Conservation (phyloP, 2,329 filamentous ascomycete species). For the Claviceps pazoutovae region DNA sequence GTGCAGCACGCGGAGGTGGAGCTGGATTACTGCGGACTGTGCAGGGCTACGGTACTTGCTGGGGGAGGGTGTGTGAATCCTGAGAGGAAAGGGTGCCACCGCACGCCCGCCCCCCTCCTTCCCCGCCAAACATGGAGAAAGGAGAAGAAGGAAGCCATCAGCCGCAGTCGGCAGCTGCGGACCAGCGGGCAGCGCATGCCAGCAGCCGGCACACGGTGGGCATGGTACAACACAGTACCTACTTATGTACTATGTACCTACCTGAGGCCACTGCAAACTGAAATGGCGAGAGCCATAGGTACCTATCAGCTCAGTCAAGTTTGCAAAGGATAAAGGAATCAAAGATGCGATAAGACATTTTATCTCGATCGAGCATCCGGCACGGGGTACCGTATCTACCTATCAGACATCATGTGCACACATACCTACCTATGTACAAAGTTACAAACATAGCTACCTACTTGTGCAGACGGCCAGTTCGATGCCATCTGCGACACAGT, state of each 20-base stretch:
- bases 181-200: not conserved
- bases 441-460: no score
- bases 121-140: not conserved
- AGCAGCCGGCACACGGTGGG: not conserved
- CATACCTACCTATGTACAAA: no score
- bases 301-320: not conserved
- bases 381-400: no score
- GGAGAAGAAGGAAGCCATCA: not conserved
- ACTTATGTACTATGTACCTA: not conserved
- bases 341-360: not conserved
- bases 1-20: conserved; percentile 1
- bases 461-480: not conserved
- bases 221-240: no score
- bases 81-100: not conserved
- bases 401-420: not conserved
- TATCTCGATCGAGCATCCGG: no score
- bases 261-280: not conserved
- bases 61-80: not conserved
- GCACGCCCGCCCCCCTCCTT: not conserved
- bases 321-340: not conserved
- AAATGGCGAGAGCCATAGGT: not conserved
- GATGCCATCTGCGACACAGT: not conserved
- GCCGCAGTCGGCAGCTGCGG: not conserved
- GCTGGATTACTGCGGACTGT: not conserved
- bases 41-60: not conserved